A percentile compares a stretch with the other conserved stretches of the same genome.
Evolutionary conservation across 129 eudicot species (phyloP).

Genomic region (Arctium minus): DNA sequence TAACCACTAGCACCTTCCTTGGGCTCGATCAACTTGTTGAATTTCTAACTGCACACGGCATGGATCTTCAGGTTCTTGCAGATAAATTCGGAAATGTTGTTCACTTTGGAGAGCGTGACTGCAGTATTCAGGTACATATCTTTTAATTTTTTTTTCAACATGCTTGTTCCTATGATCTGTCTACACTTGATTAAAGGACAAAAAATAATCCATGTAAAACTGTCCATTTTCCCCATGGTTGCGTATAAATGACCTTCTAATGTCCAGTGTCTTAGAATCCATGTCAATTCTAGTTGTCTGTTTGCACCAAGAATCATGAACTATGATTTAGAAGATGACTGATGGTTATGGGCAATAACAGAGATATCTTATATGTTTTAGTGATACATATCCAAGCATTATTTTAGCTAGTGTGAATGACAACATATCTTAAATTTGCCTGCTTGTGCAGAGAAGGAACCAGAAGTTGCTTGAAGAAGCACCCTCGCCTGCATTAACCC

Average conservation of each 20-base stretch:
- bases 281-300: no score
- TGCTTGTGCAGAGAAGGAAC: slow-evolving; percentile 83
- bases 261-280: no score
- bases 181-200: background rate
- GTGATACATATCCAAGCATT: background rate
- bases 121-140: slow-evolving; percentile 89
- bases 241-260: background rate
- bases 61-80: slow-evolving; percentile 74
- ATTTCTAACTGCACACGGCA: background rate
- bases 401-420: background rate
- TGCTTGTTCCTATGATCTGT: slow-evolving; percentile 5
- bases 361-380: background rate
- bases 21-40: slow-evolving; percentile 9
- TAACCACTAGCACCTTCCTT: background rate
- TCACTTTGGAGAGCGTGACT: slow-evolving; percentile 99
- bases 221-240: background rate
- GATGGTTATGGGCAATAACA: background rate
- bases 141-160: background rate
- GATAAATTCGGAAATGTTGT: slow-evolving; percentile 96
- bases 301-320: background rate
- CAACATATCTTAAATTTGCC: background rate
- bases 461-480: slow-evolving; percentile 99
- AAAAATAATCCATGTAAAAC: background rate
- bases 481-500: slow-evolving; percentile 96
- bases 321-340: background rate